phyloP scores from a whole-genome alignment of 1,139 yeast genomes.

The Pichia sp. region DNA sequence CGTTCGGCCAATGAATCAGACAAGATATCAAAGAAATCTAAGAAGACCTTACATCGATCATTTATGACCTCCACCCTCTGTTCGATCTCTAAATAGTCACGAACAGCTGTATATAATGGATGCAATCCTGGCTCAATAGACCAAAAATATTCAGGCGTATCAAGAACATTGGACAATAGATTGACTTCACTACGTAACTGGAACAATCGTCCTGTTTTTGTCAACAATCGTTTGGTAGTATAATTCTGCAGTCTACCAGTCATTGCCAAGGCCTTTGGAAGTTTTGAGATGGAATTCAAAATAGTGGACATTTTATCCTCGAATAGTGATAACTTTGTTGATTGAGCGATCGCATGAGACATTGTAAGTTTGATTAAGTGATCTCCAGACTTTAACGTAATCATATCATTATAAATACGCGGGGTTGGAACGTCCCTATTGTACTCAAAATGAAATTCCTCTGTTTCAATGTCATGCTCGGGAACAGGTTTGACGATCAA shows the following conservation, averaged over 20 bases:
- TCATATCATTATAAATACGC: constrained; percentile 89
- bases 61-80: constrained; percentile 90
- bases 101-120: constrained; percentile 81
- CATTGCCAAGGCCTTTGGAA: constrained; percentile 84
- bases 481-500: constrained; percentile 71
- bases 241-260: constrained; percentile 85
- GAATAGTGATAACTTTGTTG: constrained; percentile 83
- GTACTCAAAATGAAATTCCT: constrained; percentile 90
- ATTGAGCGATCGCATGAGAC: constrained; percentile 96
- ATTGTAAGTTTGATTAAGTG: constrained; percentile 87
- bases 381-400: constrained; percentile 84
- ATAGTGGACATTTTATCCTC: constrained; percentile 88
- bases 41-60: constrained; percentile 88
- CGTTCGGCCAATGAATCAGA: constrained; percentile 92
- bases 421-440: constrained; percentile 79
- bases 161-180: constrained; percentile 81
- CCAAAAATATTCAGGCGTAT: constrained; percentile 97
- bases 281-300: constrained; percentile 75
- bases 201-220: constrained; percentile 85
- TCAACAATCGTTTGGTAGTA: constrained; percentile 70
- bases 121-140: constrained; percentile 92
- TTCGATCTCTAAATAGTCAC: constrained; percentile 92
- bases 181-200: constrained; percentile 91
- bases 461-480: constrained; percentile 91
- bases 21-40: constrained; percentile 88